Evolutionary conservation across 139 green algal species (phyloP).

Genomic region (Nannochloris sp.): DNA sequence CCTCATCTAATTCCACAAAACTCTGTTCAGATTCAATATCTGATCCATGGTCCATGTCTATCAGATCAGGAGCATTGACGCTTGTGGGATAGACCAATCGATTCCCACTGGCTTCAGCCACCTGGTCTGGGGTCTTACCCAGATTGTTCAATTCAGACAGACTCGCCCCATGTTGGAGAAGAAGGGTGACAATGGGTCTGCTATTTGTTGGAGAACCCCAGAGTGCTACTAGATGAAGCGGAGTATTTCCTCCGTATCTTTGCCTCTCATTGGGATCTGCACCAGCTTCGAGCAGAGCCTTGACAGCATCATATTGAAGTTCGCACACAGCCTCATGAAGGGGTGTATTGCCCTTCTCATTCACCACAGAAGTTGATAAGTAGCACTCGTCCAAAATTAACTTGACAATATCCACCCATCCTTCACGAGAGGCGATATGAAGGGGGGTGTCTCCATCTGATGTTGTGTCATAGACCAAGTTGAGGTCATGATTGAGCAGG

Average conservation of each 20-base stretch:
- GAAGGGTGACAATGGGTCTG: not conserved
- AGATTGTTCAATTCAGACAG: not conserved
- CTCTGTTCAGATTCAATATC: too few species aligned
- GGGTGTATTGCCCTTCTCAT: not conserved
- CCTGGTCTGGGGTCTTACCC: constrained; percentile 1
- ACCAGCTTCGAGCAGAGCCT: not conserved
- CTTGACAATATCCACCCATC: not conserved
- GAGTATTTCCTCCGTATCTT: not conserved
- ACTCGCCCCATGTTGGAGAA: not conserved
- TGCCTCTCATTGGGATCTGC: constrained; percentile 1
- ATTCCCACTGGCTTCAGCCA: not conserved
- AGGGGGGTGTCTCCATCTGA: constrained; percentile 5
- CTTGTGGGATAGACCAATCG: not conserved
- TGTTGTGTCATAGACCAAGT: not conserved
- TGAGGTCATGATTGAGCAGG: not conserved
- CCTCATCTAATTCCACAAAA: not conserved
- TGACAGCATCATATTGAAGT: not conserved
- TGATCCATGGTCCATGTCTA: not conserved
- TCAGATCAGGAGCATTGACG: not conserved
- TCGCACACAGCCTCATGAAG: constrained; percentile 8
- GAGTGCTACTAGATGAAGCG: not conserved
- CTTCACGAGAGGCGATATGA: constrained; percentile 4
- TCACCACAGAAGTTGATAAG: not conserved
- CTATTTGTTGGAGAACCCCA: not conserved
- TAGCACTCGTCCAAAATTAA: not conserved